Percentiles rank a stretch among this genome's conserved stretches.
phyloP scores from a whole-genome alignment of 257 asterid species.

The Solanum appendiculatum region DNA sequence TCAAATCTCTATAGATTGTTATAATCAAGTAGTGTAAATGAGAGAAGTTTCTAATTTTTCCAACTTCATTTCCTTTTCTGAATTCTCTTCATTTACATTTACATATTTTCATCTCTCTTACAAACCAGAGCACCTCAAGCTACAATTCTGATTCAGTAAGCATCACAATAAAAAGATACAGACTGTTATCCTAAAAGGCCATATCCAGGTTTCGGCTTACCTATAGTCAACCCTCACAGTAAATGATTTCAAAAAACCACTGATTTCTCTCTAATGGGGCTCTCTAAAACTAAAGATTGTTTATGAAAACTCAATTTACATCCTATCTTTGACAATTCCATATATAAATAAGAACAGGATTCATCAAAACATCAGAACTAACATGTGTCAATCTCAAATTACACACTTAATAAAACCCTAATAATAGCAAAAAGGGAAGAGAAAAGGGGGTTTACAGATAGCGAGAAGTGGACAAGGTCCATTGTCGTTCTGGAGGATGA shows the following conservation, averaged over 20 bases:
- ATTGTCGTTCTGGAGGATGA: conserved; percentile 87
- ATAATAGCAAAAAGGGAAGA: neutral
- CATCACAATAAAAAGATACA: neutral
- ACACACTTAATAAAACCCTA: conserved; percentile 16
- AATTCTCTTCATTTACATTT: neutral
- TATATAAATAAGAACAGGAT: neutral
- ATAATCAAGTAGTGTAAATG: neutral
- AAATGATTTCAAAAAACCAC: neutral
- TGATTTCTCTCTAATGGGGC: neutral
- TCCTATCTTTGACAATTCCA: neutral
- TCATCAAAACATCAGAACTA: neutral
- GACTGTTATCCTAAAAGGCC: neutral
- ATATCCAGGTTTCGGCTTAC: neutral
- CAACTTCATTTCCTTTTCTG: neutral
- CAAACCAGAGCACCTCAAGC: neutral
- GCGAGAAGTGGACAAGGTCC: conserved; percentile 99
- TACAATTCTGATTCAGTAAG: neutral
- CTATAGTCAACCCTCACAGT: neutral
- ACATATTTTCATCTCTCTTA: neutral
- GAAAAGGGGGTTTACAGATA: conserved; percentile 39
- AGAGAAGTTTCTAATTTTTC: neutral
- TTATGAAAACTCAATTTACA: neutral
- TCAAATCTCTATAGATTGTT: neutral
- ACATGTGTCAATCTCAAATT: neutral
- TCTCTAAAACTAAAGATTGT: neutral